Base-by-base conservation (phyloP, 331 rosid species). In the Quercus tomentella region DNA sequence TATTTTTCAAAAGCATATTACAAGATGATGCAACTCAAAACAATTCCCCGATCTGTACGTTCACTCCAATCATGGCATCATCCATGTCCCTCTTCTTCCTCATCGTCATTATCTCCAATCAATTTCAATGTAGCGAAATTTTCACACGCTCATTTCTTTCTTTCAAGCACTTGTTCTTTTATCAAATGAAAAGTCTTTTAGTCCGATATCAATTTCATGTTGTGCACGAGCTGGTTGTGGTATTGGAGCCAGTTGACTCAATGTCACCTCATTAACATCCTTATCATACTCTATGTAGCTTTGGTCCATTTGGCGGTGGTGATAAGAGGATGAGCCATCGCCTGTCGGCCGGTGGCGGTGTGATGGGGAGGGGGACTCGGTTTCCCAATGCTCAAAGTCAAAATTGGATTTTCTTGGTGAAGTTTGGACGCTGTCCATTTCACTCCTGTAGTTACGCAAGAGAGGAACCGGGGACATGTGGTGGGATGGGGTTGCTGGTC, bases 401-500 rank as follows among this genome's bases (percentile, higher is more conserved):
- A 76, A 74, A 37, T 82, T 80, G 7, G 89, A 77, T 56, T 52
- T 43, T 54, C 81, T 77, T 0, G 93, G 93, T 12, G 93, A 86
- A 1, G 78, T 33, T 12, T 87, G 90, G 81, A 77, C 71, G 82
- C 92, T 88, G 28, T 90, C 96, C 20, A 77, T 18, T 54, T 89
- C 91, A 33, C 70, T 82, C 1, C 87, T 91, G 81, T 83, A 85
- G 81, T 81, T 69, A 55, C 92, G 89, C 0, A 93, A 56, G 72
- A 93, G 92, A 72, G 85, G 92, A 66, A 82, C 68, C 3, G 97
- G 98, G 16, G 97, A 90, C 79, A 76, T n/a, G 26, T 82, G 82
- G 72, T 80, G 93, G 26, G 84, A 51, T 1, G 93, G 94, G 7
- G 94, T 91, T 4, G 77, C 66, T 1, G 96, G 88, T 7, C 92